A percentile compares a stretch with the other conserved stretches of the same genome.
Evolutionary conservation across 2,329 filamentous ascomycete genomes (phyloP).

Genomic region (Monilinia fructigena): DNA sequence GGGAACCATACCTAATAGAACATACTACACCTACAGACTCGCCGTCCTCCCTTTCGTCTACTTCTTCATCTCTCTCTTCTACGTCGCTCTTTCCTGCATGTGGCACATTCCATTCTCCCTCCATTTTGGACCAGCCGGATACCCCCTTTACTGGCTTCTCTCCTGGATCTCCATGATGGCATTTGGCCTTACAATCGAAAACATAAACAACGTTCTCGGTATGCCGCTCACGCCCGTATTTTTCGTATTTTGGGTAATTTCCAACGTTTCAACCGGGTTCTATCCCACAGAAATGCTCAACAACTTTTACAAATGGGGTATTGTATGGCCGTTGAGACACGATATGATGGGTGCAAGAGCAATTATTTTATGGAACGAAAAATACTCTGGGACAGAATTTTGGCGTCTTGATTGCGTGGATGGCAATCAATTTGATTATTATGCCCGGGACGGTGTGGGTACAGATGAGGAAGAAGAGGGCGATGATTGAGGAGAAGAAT

Average conservation of each 20-base stretch:
- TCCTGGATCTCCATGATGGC: slow-evolving; percentile 30
- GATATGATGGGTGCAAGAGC: slow-evolving; percentile 27
- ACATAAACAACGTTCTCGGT: slow-evolving; percentile 29
- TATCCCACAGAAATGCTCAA: slow-evolving; percentile 28
- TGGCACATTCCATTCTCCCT: slow-evolving; percentile 29
- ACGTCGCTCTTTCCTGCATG: slow-evolving; percentile 26
- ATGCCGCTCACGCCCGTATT: slow-evolving; percentile 30
- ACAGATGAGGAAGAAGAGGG: slow-evolving; percentile 25
- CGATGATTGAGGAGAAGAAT: slow-evolving; percentile 21
- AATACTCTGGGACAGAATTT: slow-evolving; percentile 29
- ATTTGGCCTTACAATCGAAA: slow-evolving; percentile 30
- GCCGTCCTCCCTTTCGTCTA: slow-evolving; percentile 25
- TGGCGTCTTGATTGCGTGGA: slow-evolving; percentile 26
- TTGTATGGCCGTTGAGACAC: slow-evolving; percentile 29
- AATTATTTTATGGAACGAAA: slow-evolving; percentile 30
- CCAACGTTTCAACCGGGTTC: slow-evolving; percentile 30
- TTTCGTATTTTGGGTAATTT: slow-evolving; percentile 32
- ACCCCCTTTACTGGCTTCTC: slow-evolving; percentile 31
- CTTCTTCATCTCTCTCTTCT: slow-evolving; percentile 28
- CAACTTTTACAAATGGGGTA: slow-evolving; percentile 29
- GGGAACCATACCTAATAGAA: slow-evolving; percentile 25
- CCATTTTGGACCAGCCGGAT: slow-evolving; percentile 27
- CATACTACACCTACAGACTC: slow-evolving; percentile 28
- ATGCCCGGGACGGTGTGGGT: slow-evolving; percentile 30
- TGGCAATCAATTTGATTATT: slow-evolving; percentile 25